phyloP scores from a whole-genome alignment of 2,329 filamentous ascomycete species.

The Stachybotrys elegans region DNA sequence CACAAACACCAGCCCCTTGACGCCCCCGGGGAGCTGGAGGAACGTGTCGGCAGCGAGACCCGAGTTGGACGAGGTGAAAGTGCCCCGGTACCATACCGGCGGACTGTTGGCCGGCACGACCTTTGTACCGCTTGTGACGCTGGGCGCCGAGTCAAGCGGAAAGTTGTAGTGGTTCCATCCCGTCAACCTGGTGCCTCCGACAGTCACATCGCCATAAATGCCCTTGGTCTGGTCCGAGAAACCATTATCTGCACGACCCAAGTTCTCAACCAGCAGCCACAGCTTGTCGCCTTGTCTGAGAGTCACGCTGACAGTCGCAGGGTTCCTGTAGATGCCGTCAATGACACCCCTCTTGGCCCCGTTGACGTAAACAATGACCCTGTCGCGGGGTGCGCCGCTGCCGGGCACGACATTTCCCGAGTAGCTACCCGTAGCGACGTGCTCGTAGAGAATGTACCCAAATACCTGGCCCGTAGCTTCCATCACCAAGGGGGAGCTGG shows the following conservation, averaged over 20 bases:
- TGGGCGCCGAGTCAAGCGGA: neutral
- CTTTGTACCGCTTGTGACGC: neutral
- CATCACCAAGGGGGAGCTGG: conserved; percentile 31
- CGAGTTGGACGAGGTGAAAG: conserved; percentile 16
- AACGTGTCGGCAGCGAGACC: conserved; percentile 25
- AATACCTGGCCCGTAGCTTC: conserved; percentile 36
- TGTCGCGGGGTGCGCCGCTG: conserved; percentile 24
- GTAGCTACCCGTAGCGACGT: conserved; percentile 15
- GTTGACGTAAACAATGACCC: conserved; percentile 44
- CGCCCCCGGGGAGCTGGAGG: conserved; percentile 29
- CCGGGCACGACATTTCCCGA: neutral
- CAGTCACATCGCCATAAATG: conserved; percentile 33
- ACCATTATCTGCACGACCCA: conserved; percentile 37
- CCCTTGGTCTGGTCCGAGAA: conserved; percentile 40
- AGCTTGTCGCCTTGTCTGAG: conserved; percentile 32
- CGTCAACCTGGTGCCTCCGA: conserved; percentile 18
- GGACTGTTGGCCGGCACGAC: neutral
- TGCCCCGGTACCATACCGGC: conserved; percentile 12
- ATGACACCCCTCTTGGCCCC: conserved; percentile 32
- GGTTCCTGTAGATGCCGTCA: conserved; percentile 35
- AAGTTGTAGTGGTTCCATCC: conserved; percentile 1
- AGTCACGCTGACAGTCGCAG: conserved; percentile 27
- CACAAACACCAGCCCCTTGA: conserved; percentile 40
- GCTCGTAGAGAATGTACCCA: conserved; percentile 37
- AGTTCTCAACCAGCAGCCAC: conserved; percentile 40